Evolutionary conservation across 495 filamentous ascomycete species (phyloP).

Genomic region (Achaetomiella virescens): DNA sequence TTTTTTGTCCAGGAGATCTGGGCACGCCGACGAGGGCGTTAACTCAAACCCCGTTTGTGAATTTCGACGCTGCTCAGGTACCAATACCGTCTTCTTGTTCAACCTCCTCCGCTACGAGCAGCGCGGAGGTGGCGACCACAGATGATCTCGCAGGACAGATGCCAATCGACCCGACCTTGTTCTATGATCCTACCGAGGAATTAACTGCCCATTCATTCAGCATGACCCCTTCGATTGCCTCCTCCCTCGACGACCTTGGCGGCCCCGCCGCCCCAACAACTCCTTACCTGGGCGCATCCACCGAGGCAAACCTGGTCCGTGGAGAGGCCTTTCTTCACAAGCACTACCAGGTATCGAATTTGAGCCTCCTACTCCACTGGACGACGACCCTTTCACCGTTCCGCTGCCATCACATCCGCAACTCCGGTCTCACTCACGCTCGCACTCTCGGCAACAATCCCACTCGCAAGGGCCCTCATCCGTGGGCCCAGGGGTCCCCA

Average conservation of each 20-base stretch:
- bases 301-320: neutral
- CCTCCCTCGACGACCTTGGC: slow-evolving; percentile 22
- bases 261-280: slow-evolving; percentile 3
- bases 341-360: slow-evolving; percentile 11
- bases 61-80: neutral
- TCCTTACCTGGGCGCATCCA: slow-evolving; percentile 12
- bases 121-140: slow-evolving; percentile 2
- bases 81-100: neutral
- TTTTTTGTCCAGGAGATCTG: neutral
- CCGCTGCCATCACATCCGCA: neutral
- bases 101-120: neutral
- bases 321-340: neutral
- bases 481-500: slow-evolving; percentile 1
- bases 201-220: slow-evolving; percentile 21
- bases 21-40: neutral
- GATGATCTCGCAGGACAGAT: slow-evolving; percentile 15
- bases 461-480: slow-evolving; percentile 4
- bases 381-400: neutral
- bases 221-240: slow-evolving; percentile 18
- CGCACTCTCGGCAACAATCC: neutral
- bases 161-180: slow-evolving; percentile 25
- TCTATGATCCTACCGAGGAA: slow-evolving; percentile 21
- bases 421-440: neutral
- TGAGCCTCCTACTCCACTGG: slow-evolving; percentile 17
- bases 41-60: neutral